Evolutionary conservation across 768 basidiomycete species (phyloP).

Genomic region (Hygrocybe coccinea): DNA sequence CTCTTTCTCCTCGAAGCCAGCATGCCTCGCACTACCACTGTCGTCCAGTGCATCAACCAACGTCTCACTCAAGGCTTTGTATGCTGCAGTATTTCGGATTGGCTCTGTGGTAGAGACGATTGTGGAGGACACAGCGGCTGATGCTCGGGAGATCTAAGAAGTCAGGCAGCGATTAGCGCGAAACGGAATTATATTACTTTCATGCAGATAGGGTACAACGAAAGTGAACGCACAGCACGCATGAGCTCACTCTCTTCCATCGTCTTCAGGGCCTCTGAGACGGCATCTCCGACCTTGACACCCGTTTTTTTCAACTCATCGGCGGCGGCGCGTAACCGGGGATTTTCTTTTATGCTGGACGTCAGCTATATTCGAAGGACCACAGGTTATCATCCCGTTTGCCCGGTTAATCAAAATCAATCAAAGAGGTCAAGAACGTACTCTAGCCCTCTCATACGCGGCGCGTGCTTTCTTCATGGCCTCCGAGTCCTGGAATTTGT

Average conservation of each 20-base stretch:
- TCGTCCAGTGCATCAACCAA: constrained; percentile 92
- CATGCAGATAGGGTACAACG: not conserved
- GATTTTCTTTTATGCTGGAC: constrained; percentile 95
- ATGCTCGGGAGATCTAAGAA: constrained; percentile 74
- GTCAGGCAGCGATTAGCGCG: not conserved
- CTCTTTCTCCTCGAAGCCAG: constrained; percentile 95
- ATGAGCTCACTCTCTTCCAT: constrained; percentile 95
- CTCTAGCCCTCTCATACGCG: constrained; percentile 91
- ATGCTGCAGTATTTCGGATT: constrained; percentile 93
- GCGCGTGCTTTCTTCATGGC: constrained; percentile 89
- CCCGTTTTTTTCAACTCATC: constrained; percentile 89
- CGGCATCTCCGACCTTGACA: constrained; percentile 89
- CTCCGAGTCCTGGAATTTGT: constrained; percentile 95
- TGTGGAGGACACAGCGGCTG: constrained; percentile 77
- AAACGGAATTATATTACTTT: not conserved
- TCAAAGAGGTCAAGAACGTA: constrained; percentile 38
- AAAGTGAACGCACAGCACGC: constrained; percentile 59
- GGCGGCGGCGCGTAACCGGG: constrained; percentile 83
- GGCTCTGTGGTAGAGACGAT: constrained; percentile 90
- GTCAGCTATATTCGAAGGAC: constrained; percentile 51
- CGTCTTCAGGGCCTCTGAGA: constrained; percentile 81
- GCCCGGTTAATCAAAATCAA: not conserved
- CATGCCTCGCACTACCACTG: constrained; percentile 87
- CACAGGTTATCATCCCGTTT: constrained; percentile 4
- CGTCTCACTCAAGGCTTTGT: constrained; percentile 86